These are phyloP conservation scores for Marchantia paleacea DNA, from an alignment of 225 moss, liverwort and hornwort species.

Conservation along the genomic window DNA sequence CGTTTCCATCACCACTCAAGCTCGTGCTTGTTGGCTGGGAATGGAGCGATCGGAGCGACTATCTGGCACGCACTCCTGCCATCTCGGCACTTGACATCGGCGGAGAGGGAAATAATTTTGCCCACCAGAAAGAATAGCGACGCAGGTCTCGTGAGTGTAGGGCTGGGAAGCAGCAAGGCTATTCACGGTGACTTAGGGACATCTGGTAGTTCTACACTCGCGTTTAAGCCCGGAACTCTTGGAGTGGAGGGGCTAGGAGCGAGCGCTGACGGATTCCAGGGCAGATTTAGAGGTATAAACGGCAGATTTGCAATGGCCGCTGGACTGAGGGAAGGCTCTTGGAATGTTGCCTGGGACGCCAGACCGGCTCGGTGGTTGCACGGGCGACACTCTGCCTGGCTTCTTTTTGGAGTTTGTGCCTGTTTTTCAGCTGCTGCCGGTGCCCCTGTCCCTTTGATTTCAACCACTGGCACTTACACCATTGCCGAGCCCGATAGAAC, in stretches of 20 bases:
- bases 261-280: constrained; percentile 39
- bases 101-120: constrained; percentile 58
- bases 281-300: constrained; percentile 57
- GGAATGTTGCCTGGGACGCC: constrained; percentile 90
- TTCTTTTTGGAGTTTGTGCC: constrained; percentile 75
- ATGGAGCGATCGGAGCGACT: constrained; percentile 70
- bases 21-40: constrained; percentile 77
- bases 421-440: constrained; percentile 51
- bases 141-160: constrained; percentile 43
- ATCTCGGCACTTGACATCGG: constrained; percentile 62
- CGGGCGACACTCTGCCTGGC: constrained; percentile 88
- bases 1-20: constrained; percentile 72
- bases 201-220: constrained; percentile 24
- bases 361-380: constrained; percentile 93
- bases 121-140: constrained; percentile 37
- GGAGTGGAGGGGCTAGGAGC: constrained; percentile 41
- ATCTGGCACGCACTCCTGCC: constrained; percentile 93
- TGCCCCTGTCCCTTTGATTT: constrained; percentile 59
- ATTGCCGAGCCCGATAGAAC: constrained; percentile 48
- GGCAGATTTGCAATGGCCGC: constrained; percentile 69
- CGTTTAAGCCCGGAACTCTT: constrained; percentile 34
- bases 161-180: constrained; percentile 24
- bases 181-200: constrained; percentile 28
- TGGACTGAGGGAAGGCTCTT: constrained; percentile 80
- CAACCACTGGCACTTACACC: constrained; percentile 42